Conservation (phyloP, 371 early-diverging fungal species). For the Gilbertella persicaria region DNA sequence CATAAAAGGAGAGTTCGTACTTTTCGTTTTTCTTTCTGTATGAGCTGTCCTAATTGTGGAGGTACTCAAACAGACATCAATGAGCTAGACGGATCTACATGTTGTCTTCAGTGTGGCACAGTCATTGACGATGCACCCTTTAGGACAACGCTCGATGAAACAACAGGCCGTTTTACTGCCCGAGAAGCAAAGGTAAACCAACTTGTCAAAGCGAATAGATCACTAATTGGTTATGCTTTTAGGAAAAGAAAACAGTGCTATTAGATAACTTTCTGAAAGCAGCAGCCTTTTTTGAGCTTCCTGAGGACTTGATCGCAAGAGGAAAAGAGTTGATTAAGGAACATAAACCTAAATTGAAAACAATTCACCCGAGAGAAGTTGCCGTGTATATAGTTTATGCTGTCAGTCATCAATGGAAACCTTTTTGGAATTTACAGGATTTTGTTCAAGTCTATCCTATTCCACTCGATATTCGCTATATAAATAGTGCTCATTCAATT, state of each 20-base stretch:
- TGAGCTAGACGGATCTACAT: neutral
- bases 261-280: neutral
- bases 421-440: conserved; percentile 1
- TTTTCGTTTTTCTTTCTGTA: neutral
- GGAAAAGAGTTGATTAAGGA: neutral
- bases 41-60: conserved; percentile 8
- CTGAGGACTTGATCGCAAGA: neutral
- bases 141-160: neutral
- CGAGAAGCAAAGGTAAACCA: neutral
- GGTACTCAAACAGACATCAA: neutral
- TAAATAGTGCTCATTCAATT: neutral
- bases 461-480: neutral
- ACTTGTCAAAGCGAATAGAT: neutral
- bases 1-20: neutral
- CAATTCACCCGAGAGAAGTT: neutral
- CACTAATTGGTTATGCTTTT: neutral
- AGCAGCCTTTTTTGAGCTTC: neutral
- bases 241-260: neutral
- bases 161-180: neutral
- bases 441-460: conserved; percentile 1
- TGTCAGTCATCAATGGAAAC: neutral
- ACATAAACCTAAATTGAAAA: neutral
- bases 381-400: neutral
- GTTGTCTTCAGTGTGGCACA: conserved; percentile 3
- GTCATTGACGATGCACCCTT: neutral